Evolutionary conservation across 768 basidiomycete species (phyloP), one percentile per base, ranked within the genome.

Genomic region (Suillus subalutaceus): DNA sequence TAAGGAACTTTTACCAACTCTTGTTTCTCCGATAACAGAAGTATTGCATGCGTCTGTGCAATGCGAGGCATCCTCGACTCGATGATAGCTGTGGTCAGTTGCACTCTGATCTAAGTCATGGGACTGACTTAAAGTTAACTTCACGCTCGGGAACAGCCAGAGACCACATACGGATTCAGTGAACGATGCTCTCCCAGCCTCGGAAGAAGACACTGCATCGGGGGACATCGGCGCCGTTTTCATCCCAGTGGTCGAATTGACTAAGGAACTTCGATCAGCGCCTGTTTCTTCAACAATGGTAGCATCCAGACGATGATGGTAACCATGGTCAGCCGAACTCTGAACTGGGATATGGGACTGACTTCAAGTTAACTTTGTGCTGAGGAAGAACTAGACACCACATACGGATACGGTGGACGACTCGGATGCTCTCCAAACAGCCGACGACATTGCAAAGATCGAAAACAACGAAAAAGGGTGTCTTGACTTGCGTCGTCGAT

Each of bases 281-380:
- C 75, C 75, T 1, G 71, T 71, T 66, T 75, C 72, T 40, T 71
- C 75, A 40, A 63, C 64, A 9, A 74, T 37, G 56, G 16, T 16
- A 6, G 13, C 50, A 26, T 52, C 13, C 23, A n/a, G 10, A 12
- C 41, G 41, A 43, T 1, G 10, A 50, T 50, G 23, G 13, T 15
- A 6, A 23, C 13, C 13, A 6, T 6, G 1, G 23, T 2, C 50
- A 26, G 23, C 13, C 18, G 30, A 3, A 18, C 18, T 53, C 15
- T 53, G 30, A 1, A 15, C 50, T 32, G 26, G 18, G 52, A 3
- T 10, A 2, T 18, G 23, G 3, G 6, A 26, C 52, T 53, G 30
- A 2, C 16, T 30, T 30, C 30, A 6, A n/a, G 55, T 56, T 35
- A 56, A 56, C 9, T 56, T 56, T 1, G 4, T 56, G 20, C 10